Evolutionary conservation across 345 rosid genomes (phyloP).

Genomic region (Leavenworthia alabamica): DNA sequence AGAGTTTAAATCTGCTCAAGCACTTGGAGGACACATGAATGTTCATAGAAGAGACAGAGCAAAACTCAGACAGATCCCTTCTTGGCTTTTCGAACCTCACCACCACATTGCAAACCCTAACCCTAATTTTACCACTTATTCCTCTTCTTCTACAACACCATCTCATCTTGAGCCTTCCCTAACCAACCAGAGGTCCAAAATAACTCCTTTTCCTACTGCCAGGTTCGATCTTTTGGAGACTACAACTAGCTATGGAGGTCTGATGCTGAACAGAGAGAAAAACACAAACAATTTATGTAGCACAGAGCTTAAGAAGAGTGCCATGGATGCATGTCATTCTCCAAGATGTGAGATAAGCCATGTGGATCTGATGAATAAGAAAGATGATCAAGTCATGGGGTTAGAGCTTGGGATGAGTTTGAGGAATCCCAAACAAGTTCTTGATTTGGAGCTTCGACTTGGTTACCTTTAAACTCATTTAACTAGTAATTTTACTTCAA

Average conservation of each 20-base stretch:
- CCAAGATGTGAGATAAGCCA: constrained; percentile 20
- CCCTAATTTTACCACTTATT: constrained; percentile 25
- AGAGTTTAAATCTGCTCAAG: constrained; percentile 61
- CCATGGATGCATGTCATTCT: constrained; percentile 19
- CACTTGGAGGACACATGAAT: constrained; percentile 76
- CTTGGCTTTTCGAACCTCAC: constrained; percentile 40
- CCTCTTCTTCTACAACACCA: constrained; percentile 24
- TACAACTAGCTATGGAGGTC: constrained; percentile 20
- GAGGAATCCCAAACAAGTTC: constrained; percentile 39
- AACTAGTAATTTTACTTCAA: background rate
- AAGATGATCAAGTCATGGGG: constrained; percentile 28
- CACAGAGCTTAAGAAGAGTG: constrained; percentile 27
- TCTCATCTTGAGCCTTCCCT: constrained; percentile 13
- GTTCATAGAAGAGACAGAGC: constrained; percentile 73
- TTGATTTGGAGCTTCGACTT: constrained; percentile 73
- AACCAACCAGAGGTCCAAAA: constrained; percentile 18
- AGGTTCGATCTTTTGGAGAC: constrained; percentile 5
- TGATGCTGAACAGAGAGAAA: constrained; percentile 26
- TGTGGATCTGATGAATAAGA: constrained; percentile 31
- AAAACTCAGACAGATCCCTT: constrained; percentile 42
- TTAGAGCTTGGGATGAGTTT: constrained; percentile 44
- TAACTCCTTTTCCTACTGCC: constrained; percentile 10
- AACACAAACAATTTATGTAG: constrained; percentile 18
- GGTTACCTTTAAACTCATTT: constrained; percentile 31
- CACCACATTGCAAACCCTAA: constrained; percentile 33